Conservation (phyloP, 805 yeast genomes). For the Hanseniaspora hatyaiensis region DNA sequence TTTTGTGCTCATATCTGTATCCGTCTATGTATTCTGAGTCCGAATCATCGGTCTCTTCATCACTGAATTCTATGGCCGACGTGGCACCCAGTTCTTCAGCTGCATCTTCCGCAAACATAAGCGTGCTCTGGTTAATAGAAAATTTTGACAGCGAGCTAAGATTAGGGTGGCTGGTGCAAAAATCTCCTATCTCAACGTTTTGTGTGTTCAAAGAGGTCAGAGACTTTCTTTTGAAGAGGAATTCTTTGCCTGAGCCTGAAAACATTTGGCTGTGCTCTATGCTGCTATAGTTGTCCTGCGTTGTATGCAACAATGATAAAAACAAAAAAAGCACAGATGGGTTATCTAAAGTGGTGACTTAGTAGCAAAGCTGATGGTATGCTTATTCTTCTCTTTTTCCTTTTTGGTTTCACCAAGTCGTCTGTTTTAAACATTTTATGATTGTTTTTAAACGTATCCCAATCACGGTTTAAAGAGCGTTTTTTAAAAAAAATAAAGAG, state of each 20-base stretch:
- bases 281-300: too few species aligned
- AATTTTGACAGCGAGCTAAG: neutral
- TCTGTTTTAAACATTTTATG: too few species aligned
- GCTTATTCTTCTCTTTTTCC: too few species aligned
- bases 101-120: neutral
- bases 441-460: too few species aligned
- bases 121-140: slow-evolving; percentile 1
- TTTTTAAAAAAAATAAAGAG: too few species aligned
- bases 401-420: too few species aligned
- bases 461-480: too few species aligned
- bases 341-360: too few species aligned
- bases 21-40: slow-evolving; percentile 11
- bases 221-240: neutral
- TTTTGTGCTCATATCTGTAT: slow-evolving; percentile 12
- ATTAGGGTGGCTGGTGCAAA: neutral
- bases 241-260: neutral
- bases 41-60: neutral
- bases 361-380: too few species aligned
- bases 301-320: too few species aligned
- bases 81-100: neutral
- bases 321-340: too few species aligned
- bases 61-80: slow-evolving; percentile 11
- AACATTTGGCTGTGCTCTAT: neutral
- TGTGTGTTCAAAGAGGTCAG: slow-evolving; percentile 1
- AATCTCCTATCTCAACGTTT: neutral